Percentiles rank a stretch among this genome's conserved stretches.
Evolutionary conservation across 768 basidiomycete genomes (phyloP).

Genomic region (Mrakia gelida): DNA sequence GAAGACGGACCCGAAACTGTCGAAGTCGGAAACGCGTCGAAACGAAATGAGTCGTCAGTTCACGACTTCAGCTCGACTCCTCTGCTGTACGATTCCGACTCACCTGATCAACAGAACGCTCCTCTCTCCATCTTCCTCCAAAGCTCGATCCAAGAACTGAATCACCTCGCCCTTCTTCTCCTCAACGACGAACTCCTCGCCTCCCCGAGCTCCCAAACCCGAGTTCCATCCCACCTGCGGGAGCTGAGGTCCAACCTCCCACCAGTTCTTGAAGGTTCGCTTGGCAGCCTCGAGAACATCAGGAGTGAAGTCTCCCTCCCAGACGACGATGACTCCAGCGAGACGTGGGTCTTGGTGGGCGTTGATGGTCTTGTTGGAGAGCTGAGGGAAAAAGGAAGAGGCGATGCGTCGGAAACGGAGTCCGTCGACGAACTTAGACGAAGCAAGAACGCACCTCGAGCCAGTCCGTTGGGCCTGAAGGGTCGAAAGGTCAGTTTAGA

Average conservation of each 20-base stretch:
- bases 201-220: too few relatives aligned
- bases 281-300: not conserved
- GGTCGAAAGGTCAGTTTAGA: not conserved
- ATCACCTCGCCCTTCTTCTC: not conserved
- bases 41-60: too few relatives aligned
- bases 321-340: not conserved
- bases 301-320: not conserved
- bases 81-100: too few relatives aligned
- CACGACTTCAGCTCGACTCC: too few relatives aligned
- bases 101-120: not conserved
- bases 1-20: not conserved
- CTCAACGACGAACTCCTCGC: not conserved
- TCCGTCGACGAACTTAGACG: too few relatives aligned
- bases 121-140: not conserved
- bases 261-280: not conserved
- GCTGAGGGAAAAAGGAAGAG: too few relatives aligned
- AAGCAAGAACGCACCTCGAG: too few relatives aligned
- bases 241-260: slow-evolving; percentile 1
- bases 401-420: too few relatives aligned
- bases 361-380: not conserved
- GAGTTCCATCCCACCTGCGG: not conserved
- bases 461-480: not conserved
- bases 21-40: too few relatives aligned
- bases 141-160: not conserved
- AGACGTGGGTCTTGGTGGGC: not conserved